Evolutionary conservation across 345 rosid genomes (phyloP).

Genomic region (Trapa incisa): DNA sequence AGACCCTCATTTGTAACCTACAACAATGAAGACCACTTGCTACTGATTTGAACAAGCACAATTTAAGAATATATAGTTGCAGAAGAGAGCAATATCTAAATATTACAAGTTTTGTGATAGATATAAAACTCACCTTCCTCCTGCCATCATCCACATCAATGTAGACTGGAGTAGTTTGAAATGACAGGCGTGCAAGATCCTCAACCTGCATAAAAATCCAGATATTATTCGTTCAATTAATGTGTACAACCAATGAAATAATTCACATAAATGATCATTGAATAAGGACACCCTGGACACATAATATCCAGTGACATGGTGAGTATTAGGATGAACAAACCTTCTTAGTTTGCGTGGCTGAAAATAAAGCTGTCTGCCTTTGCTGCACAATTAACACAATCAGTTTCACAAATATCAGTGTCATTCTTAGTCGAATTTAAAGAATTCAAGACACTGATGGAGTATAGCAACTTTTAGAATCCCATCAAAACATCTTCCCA

Average conservation of each 20-base stretch:
- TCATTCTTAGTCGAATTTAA: background rate
- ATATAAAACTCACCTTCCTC: constrained; percentile 48
- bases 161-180: constrained; percentile 67
- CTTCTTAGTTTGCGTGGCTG: constrained; percentile 95
- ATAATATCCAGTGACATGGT: background rate
- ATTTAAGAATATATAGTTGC: background rate
- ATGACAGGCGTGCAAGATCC: constrained; percentile 92
- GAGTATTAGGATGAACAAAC: constrained; percentile 21
- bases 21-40: constrained; percentile 4
- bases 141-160: constrained; percentile 94
- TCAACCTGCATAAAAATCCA: constrained; percentile 36
- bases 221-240: background rate
- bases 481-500: background rate
- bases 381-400: constrained; percentile 38
- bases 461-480: background rate
- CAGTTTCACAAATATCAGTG: constrained; percentile 8
- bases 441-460: background rate
- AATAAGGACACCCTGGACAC: background rate
- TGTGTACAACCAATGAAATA: background rate
- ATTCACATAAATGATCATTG: background rate
- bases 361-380: constrained; percentile 93
- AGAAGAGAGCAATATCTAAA: background rate
- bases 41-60: background rate
- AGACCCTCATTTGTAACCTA: constrained; percentile 96
- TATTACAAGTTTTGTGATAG: background rate